Evolutionary conservation across 1,139 yeast species (phyloP).

Genomic region (Kluyveromyces marxianus): DNA sequence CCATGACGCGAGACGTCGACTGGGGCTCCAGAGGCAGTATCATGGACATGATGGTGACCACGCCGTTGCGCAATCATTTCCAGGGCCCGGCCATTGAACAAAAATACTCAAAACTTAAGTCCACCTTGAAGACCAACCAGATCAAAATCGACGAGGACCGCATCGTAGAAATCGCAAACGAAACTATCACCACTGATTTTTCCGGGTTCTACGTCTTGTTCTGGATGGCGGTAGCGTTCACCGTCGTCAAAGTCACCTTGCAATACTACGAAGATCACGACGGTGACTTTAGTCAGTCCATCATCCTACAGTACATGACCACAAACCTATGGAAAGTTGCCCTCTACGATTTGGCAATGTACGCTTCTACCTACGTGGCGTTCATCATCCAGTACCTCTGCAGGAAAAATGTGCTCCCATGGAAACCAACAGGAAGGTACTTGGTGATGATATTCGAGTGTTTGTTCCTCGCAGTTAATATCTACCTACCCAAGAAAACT

Average conservation of each 20-base stretch:
- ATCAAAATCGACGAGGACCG: conserved; percentile 6
- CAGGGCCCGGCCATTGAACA: conserved; percentile 26
- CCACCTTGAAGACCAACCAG: conserved; percentile 1
- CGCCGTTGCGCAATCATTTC: conserved; percentile 22
- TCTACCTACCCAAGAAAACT: conserved; percentile 44
- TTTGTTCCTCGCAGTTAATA: conserved; percentile 38
- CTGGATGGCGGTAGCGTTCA: conserved; percentile 58
- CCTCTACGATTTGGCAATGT: conserved; percentile 63
- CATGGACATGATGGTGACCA: conserved; percentile 38
- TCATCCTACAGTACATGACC: conserved; percentile 43
- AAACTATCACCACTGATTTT: conserved; percentile 30
- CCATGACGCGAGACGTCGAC: conserved; percentile 40
- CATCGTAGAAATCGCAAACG: conserved; percentile 4
- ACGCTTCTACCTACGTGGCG: conserved; percentile 50
- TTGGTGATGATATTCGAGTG: conserved; percentile 53
- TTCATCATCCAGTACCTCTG: conserved; percentile 49
- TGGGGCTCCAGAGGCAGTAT: conserved; percentile 41
- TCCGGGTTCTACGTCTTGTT: conserved; percentile 61
- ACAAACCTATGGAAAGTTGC: conserved; percentile 58
- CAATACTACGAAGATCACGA: conserved; percentile 34
- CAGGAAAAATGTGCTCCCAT: conserved; percentile 37
- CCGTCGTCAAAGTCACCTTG: conserved; percentile 42
- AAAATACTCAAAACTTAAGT: conserved; percentile 4
- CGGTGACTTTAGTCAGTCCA: conserved; percentile 38
- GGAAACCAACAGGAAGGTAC: conserved; percentile 58